Evolutionary conservation across 345 rosid species (phyloP).

Genomic region (Luvunga scandens): DNA sequence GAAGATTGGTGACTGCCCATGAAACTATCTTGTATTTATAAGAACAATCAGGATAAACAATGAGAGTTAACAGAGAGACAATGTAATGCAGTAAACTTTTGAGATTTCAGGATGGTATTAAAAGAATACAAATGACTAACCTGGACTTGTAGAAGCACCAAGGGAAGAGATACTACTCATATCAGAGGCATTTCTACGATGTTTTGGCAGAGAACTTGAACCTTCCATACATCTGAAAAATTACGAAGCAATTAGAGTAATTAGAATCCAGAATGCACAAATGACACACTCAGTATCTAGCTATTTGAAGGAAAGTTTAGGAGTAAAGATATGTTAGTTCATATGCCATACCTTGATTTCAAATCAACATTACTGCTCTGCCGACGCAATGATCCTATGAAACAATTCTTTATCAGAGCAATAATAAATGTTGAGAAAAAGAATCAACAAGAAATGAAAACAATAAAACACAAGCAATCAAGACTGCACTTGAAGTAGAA

Average conservation of each 20-base stretch:
- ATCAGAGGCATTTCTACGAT: slow-evolving; percentile 70
- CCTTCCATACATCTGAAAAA: slow-evolving; percentile 49
- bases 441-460: slow-evolving; percentile 8
- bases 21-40: background rate
- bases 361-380: slow-evolving; percentile 57
- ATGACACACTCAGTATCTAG: background rate
- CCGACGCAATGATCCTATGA: slow-evolving; percentile 48
- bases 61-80: background rate
- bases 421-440: slow-evolving; percentile 6
- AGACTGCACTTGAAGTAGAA: slow-evolving; percentile 1
- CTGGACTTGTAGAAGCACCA: slow-evolving; percentile 38
- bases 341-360: slow-evolving; percentile 54
- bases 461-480: background rate
- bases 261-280: background rate
- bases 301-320: background rate
- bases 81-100: background rate
- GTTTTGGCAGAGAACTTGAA: slow-evolving; percentile 47
- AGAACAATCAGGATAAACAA: background rate
- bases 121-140: slow-evolving; percentile 27
- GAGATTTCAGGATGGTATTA: background rate
- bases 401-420: slow-evolving; percentile 21
- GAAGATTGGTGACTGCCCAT: background rate
- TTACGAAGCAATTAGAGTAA: background rate
- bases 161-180: slow-evolving; percentile 52
- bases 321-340: background rate